These are phyloP conservation scores for Starmerella apis DNA, from an alignment of 805 yeast species.

Conservation along the genomic window DNA sequence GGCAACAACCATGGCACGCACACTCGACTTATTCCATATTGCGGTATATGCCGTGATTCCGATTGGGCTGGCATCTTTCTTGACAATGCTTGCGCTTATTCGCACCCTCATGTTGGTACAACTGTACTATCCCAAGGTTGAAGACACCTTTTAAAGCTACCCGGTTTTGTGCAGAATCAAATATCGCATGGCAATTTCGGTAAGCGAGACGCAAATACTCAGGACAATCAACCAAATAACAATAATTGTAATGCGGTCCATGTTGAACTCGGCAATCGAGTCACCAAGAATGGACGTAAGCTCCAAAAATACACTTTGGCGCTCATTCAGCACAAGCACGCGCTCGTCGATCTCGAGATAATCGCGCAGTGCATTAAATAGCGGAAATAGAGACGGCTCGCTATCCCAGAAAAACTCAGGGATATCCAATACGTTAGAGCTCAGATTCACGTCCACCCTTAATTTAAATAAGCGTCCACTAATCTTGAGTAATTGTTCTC, in stretches of 20 bases:
- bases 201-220: slow-evolving; percentile 50
- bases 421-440: slow-evolving; percentile 83
- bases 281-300: slow-evolving; percentile 88
- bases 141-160: no score
- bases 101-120: slow-evolving; percentile 66
- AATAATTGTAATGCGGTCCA: slow-evolving; percentile 85
- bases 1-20: slow-evolving; percentile 36
- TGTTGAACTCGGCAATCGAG: slow-evolving; percentile 84
- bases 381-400: slow-evolving; percentile 91
- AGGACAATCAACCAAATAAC: slow-evolving; percentile 71
- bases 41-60: slow-evolving; percentile 98
- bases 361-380: slow-evolving; percentile 80
- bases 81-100: slow-evolving; percentile 78
- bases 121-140: slow-evolving; percentile 37
- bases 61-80: slow-evolving; percentile 84
- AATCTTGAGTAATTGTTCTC: slow-evolving; percentile 76
- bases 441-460: slow-evolving; percentile 84
- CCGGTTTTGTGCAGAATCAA: slow-evolving; percentile 9
- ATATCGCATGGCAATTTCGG: slow-evolving; percentile 25
- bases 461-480: slow-evolving; percentile 84
- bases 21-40: slow-evolving; percentile 77
- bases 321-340: slow-evolving; percentile 83
- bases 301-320: slow-evolving; percentile 88
- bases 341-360: slow-evolving; percentile 91
- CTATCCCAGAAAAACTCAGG: slow-evolving; percentile 93